Base-by-base conservation (phyloP, 2,329 filamentous ascomycete species). In the Neocucurbitaria cava region DNA sequence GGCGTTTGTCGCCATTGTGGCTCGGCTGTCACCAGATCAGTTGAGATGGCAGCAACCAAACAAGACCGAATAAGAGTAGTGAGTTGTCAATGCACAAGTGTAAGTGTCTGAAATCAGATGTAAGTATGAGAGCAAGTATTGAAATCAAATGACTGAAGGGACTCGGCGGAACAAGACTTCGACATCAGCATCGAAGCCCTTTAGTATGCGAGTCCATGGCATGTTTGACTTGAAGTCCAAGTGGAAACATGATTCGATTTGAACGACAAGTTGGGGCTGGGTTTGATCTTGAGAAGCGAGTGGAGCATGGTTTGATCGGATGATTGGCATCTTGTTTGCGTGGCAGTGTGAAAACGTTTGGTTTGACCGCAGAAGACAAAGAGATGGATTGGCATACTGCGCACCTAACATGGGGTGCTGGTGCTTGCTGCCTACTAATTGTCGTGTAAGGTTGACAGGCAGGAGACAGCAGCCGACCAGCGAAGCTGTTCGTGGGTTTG, bases 1-100 rank as follows among this genome's bases (percentile, higher is more conserved):
- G 30, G 72, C 71, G 67, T 73, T 74, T 68, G 70, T 55, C 50
- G 68, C 56, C 71, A 74, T 75, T 54, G 51, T 59, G 46, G 48
- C 48, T 54, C 48, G 54, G 49, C 41, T 54, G 33, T 49, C 52
- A 53, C 49, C 42, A 49, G 26, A 50, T 58, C 54, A 56, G 57
- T 59, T 52, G 49, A 41, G 41, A 49, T 54, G 13, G 20, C 20
- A 13, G 20, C 8, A 21, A 23, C 20, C 62, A 61, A 59, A 59
- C 55, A 56, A 45, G n/a, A 11, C 36, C 28, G 23, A 44, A 48
- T 50, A 40, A 38, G 42, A 44, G 30, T 24, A 45, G 47, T 40
- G 55, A 58, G 42, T 30, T 70, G 54, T 61, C 46, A 57, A 52
- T 42, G 35, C n/a, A 51, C 38, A 61, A 48, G 36, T 46, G 64